Percentiles rank a stretch among this genome's conserved stretches.
phyloP scores from a whole-genome alignment of 179 eudicot genomes.

The Camellia oleifera region DNA sequence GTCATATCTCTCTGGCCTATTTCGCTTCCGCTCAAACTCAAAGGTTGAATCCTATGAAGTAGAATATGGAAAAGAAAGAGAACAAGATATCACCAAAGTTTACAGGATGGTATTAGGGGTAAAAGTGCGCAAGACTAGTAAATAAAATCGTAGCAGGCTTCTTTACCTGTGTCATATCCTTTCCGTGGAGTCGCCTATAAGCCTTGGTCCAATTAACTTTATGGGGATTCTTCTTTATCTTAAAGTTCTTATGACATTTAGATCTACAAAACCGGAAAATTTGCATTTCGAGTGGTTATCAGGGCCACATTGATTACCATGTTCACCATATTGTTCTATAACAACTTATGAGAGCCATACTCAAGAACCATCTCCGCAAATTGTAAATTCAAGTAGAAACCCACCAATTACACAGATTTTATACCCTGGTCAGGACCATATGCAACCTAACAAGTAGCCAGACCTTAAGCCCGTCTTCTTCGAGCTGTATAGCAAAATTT shows the following conservation, averaged over 20 bases:
- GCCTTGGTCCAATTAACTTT: constrained; percentile 97
- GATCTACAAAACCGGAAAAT: constrained; percentile 87
- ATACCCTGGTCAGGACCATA: neutral
- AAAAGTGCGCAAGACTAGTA: neutral
- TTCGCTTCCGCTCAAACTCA: constrained; percentile 93
- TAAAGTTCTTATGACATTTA: constrained; percentile 94
- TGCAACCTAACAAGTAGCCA: neutral
- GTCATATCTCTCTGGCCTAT: constrained; percentile 92
- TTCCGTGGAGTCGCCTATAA: constrained; percentile 76
- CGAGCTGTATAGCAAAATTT: neutral
- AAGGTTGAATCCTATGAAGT: constrained; percentile 70
- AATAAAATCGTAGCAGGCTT: constrained; percentile 1
- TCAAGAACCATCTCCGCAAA: neutral
- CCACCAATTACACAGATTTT: neutral
- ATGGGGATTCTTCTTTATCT: constrained; percentile 97
- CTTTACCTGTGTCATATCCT: constrained; percentile 92
- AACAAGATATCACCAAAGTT: neutral
- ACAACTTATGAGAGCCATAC: neutral
- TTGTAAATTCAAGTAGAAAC: neutral
- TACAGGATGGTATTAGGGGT: neutral
- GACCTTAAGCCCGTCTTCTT: neutral
- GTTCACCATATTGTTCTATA: neutral
- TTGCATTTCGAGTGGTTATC: constrained; percentile 33
- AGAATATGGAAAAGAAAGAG: neutral
- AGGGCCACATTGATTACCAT: neutral